These are phyloP conservation scores for Coemansia sp. DNA, from an alignment of 192 early-diverging fungal species.

Conservation along the genomic window DNA sequence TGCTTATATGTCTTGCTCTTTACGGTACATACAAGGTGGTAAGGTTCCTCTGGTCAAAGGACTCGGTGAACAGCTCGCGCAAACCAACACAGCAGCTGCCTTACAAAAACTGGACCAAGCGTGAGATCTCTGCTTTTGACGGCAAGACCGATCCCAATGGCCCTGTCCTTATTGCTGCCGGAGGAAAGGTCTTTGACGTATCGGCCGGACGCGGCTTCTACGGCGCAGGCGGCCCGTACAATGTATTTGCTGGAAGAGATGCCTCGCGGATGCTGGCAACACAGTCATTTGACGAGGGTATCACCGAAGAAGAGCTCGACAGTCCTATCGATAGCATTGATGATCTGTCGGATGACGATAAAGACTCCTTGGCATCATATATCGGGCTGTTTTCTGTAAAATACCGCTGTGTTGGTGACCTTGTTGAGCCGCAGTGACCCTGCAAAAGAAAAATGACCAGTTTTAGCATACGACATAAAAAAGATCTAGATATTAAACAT, in stretches of 20 bases:
- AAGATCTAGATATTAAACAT: too few relatives aligned
- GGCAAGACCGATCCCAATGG: constrained; percentile 20
- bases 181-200: constrained; percentile 90
- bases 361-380: constrained; percentile 74
- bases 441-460: neutral
- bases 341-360: constrained; percentile 74
- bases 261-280: constrained; percentile 90
- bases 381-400: constrained; percentile 74
- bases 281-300: constrained; percentile 81
- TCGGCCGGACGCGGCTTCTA: constrained; percentile 84
- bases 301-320: constrained; percentile 65
- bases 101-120: constrained; percentile 42
- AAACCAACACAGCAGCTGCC: constrained; percentile 7
- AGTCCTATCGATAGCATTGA: constrained; percentile 77
- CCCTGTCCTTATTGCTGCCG: constrained; percentile 78
- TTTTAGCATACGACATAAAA: too few relatives aligned
- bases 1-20: constrained; percentile 14
- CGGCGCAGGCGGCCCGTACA: constrained; percentile 84
- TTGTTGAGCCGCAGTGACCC: constrained; percentile 51
- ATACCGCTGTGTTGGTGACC: constrained; percentile 72
- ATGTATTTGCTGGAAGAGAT: constrained; percentile 93
- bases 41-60: constrained; percentile 30
- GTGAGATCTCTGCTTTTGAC: constrained; percentile 32
- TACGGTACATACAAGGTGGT: constrained; percentile 24
- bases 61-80: constrained; percentile 18